Percentiles rank a stretch among this genome's conserved stretches.
Evolutionary conservation across 176 grass and related monocot genomes (phyloP).

Genomic region (Oryza punctata): DNA sequence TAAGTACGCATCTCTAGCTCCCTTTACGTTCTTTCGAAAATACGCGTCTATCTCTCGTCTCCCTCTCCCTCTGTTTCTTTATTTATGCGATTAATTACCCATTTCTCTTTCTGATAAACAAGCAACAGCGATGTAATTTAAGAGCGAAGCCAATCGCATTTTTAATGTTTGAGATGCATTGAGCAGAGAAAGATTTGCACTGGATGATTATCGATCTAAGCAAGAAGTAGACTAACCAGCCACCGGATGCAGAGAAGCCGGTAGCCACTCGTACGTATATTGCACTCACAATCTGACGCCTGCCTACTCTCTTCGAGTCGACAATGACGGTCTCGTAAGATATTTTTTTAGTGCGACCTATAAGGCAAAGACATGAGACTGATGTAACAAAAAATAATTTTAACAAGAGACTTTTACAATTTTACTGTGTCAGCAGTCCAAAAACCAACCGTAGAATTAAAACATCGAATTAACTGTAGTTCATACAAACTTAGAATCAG

Average conservation of each 20-base stretch:
- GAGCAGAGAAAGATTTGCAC: neutral
- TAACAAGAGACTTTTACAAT: too few relatives aligned
- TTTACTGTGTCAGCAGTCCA: too few relatives aligned
- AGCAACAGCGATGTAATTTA: neutral
- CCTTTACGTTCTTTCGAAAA: neutral
- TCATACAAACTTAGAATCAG: too few relatives aligned
- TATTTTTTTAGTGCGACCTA: neutral
- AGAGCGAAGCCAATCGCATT: neutral
- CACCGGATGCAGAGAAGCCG: conserved; percentile 2
- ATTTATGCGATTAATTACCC: too few relatives aligned
- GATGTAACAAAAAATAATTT: neutral
- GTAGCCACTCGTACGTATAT: neutral
- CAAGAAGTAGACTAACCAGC: neutral
- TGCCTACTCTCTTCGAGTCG: neutral
- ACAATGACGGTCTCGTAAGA: neutral
- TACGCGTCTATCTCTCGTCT: neutral
- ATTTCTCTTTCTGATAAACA: neutral
- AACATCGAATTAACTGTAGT: too few relatives aligned
- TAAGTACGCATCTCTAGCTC: neutral
- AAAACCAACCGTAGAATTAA: too few relatives aligned
- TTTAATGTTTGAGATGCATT: neutral
- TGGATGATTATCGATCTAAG: neutral
- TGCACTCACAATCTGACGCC: neutral
- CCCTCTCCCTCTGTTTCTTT: neutral
- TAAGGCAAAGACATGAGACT: too few relatives aligned